phyloP scores from a whole-genome alignment of 176 grass and related monocot species.

The Oryza nivara region DNA sequence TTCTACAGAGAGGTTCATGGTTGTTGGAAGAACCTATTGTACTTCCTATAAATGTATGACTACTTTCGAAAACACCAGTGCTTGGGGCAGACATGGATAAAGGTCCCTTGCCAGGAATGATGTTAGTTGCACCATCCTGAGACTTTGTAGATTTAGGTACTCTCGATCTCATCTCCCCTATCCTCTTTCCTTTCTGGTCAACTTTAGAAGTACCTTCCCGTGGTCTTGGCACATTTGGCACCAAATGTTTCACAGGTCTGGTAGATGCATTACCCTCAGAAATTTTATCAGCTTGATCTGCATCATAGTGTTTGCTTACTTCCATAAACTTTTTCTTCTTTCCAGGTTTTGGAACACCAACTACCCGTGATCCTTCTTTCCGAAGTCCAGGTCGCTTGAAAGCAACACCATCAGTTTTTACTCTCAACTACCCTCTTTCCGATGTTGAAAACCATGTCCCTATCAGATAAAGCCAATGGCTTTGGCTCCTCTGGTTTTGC shows the following conservation, averaged over 20 bases:
- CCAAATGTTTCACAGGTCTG: conserved; percentile 63
- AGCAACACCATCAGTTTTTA: conserved; percentile 45
- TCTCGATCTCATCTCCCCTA: conserved; percentile 56
- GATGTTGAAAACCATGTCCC: conserved; percentile 68
- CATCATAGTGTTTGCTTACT: conserved; percentile 90
- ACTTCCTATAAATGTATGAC: conserved; percentile 37
- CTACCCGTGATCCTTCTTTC: conserved; percentile 93
- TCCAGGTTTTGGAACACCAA: conserved; percentile 97
- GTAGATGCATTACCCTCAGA: conserved; percentile 54
- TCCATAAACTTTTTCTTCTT: conserved; percentile 99
- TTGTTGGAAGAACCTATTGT: conserved; percentile 36
- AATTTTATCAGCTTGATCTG: conserved; percentile 64
- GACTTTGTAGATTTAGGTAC: conserved; percentile 61
- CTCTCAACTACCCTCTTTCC: conserved; percentile 65
- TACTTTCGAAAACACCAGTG: conserved; percentile 48
- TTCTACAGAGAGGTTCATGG: conserved; percentile 36
- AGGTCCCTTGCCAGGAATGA: conserved; percentile 43
- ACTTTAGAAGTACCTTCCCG: conserved; percentile 57
- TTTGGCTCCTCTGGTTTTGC: conserved; percentile 54
- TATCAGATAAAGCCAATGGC: conserved; percentile 60
- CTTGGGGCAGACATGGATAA: conserved; percentile 39
- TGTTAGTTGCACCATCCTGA: conserved; percentile 46
- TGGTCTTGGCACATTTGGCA: conserved; percentile 57
- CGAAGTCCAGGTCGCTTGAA: conserved; percentile 74
- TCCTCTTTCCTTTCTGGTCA: conserved; percentile 61